Evolutionary conservation across 2,329 filamentous ascomycete genomes (phyloP), one percentile per base, ranked within the genome.

Genomic region (Penicillium rolfsii): DNA sequence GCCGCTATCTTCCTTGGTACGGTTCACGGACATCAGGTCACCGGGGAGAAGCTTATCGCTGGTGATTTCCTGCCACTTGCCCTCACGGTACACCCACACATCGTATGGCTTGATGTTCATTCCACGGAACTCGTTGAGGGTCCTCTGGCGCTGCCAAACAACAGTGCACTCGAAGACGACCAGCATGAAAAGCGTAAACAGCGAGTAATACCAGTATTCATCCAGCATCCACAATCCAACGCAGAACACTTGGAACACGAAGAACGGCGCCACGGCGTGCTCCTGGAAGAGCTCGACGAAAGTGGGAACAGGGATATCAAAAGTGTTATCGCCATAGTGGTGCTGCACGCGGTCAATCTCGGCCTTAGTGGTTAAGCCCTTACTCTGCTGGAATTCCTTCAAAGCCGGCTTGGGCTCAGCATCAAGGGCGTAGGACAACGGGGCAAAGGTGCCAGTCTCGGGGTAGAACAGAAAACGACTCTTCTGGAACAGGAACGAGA

Each of bases 81-180:
- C 89, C 68, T 91, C 83, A 60, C 96, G 87, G 80, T 91, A 96
- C 8, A 94, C 95, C 84, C 90, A 96, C 68, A 98, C 88, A 63
- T 95, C 90, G 77, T 98, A 98, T 12, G 95, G 96, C 83, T 99
- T 97, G 81, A 99, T 97, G 83, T 91, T 96, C 96, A 99, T 99
- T 69, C 94, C 93, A 53, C 95, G 91, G 82, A 99, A 99, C 79
- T 99, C 95, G 73, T 86, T 96, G 67, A 99, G 80, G 1, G 96
- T 99, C 68, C 94, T 87, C 84, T 99, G 95, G 63, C 95, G 89
- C 81, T 99, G 95, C 96, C 95, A 99, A 16, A 99, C 96, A 40
- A 99, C 96, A 2, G 95, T 99, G 77, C 93, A 97, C 82, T 99
- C 95, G 70, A 99, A 99, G 61, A 87, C 89, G 68, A 99, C 92